These are phyloP conservation scores for Gossypium longicalyx DNA, from an alignment of 345 rosid species.

Conservation along the genomic window DNA sequence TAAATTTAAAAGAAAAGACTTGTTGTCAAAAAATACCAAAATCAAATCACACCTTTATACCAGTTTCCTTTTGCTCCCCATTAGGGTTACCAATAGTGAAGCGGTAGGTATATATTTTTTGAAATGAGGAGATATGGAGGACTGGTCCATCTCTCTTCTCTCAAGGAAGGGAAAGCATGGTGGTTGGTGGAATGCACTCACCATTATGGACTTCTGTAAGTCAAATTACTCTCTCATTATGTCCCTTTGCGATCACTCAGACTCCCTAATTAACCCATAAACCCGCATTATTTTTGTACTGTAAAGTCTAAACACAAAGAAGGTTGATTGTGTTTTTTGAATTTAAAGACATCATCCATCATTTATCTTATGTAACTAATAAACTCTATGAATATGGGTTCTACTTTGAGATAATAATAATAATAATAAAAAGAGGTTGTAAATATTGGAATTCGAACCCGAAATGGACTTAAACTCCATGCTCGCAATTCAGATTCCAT, in stretches of 20 bases:
- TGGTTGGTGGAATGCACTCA: slow-evolving; percentile 12
- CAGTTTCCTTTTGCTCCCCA: slow-evolving; percentile 8
- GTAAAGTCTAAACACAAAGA: background rate
- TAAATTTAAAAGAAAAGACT: background rate
- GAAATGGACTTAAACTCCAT: background rate
- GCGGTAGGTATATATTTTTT: background rate
- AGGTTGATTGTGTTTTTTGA: background rate
- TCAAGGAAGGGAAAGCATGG: background rate
- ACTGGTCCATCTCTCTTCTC: background rate
- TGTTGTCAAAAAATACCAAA: background rate
- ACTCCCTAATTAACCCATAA: slow-evolving; percentile 8
- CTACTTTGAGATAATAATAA: no score
- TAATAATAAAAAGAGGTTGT: no score
- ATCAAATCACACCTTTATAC: background rate
- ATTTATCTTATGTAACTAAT: background rate
- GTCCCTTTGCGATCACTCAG: slow-evolving; percentile 12
- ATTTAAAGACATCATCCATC: background rate
- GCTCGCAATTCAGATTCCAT: background rate
- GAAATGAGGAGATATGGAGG: background rate
- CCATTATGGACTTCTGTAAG: background rate
- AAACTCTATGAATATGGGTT: background rate
- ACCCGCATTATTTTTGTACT: background rate
- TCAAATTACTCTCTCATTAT: slow-evolving; percentile 12
- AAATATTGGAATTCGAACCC: no score
- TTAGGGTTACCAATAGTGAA: slow-evolving; percentile 9